Conservation (phyloP, 2,329 filamentous ascomycete species). For the Zelopaecilomyces penicillatus region DNA sequence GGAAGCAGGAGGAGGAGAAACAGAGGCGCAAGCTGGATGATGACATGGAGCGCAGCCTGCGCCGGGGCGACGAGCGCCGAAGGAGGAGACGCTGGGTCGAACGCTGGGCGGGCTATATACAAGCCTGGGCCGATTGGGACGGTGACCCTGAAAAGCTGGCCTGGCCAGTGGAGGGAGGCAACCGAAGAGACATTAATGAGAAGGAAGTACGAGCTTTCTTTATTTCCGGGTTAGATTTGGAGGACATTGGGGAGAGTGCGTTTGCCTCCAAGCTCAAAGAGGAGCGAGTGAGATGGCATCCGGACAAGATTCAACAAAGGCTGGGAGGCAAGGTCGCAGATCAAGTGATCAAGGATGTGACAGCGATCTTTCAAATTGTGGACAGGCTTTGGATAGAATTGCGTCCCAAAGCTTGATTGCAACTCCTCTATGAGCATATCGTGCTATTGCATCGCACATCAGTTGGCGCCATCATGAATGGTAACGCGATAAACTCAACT, state of each 20-base stretch:
- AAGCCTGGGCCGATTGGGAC: constrained; percentile 53
- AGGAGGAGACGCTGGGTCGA: constrained; percentile 45
- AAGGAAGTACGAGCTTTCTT: constrained; percentile 64
- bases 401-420: constrained; percentile 24
- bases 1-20: constrained; percentile 42
- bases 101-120: constrained; percentile 57
- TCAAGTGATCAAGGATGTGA: constrained; percentile 68
- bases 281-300: constrained; percentile 91
- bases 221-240: constrained; percentile 35
- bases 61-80: constrained; percentile 56
- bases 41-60: constrained; percentile 62
- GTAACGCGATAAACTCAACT: too few species aligned
- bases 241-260: constrained; percentile 35
- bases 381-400: constrained; percentile 70
- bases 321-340: constrained; percentile 67
- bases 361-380: constrained; percentile 83
- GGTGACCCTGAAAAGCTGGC: constrained; percentile 36
- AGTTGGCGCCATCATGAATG: too few species aligned
- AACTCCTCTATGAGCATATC: too few species aligned
- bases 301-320: constrained; percentile 91
- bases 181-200: constrained; percentile 44
- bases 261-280: constrained; percentile 56
- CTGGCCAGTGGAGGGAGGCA: constrained; percentile 65
- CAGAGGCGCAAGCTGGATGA: constrained; percentile 44
- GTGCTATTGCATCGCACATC: too few species aligned